Conservation (phyloP, 73 alveolate species). For the Urostyla sp. region DNA sequence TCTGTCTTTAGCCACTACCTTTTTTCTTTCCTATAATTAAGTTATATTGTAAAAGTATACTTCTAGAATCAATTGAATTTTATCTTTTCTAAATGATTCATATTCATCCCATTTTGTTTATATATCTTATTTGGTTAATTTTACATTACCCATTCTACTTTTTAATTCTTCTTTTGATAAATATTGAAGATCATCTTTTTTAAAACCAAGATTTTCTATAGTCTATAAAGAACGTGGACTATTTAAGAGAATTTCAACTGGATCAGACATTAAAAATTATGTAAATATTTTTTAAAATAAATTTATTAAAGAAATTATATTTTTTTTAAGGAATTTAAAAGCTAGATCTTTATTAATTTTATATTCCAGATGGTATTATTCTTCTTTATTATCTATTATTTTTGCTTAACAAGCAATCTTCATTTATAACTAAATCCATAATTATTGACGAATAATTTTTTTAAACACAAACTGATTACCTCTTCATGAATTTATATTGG, state of each 20-base stretch:
- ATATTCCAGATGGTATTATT: slow-evolving; percentile 5
- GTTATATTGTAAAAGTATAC: neutral
- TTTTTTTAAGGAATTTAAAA: slow-evolving; percentile 1
- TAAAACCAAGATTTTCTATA: slow-evolving; percentile 22
- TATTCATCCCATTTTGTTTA: slow-evolving; percentile 17
- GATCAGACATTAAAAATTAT: slow-evolving; percentile 26
- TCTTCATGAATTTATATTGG: too few species aligned
- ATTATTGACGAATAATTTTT: neutral
- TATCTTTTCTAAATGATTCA: slow-evolving; percentile 12
- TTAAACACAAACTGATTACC: too few species aligned
- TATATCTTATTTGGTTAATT: slow-evolving; percentile 25
- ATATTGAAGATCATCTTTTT: slow-evolving; percentile 24
- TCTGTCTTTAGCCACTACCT: slow-evolving; percentile 11
- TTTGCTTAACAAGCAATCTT: neutral
- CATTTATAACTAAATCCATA: neutral
- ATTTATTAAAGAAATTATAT: neutral
- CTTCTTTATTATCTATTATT: neutral
- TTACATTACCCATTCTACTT: slow-evolving; percentile 31
- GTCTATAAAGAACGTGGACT: slow-evolving; percentile 28
- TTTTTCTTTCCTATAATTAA: slow-evolving; percentile 26
- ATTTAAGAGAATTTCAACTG: slow-evolving; percentile 31
- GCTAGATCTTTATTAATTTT: neutral
- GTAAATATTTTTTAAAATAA: too few species aligned
- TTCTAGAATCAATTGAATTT: slow-evolving; percentile 11
- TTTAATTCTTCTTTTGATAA: slow-evolving; percentile 24